These are phyloP conservation scores for Diplodia sapinea DNA, from an alignment of 2,329 filamentous ascomycete genomes.

Conservation along the genomic window DNA sequence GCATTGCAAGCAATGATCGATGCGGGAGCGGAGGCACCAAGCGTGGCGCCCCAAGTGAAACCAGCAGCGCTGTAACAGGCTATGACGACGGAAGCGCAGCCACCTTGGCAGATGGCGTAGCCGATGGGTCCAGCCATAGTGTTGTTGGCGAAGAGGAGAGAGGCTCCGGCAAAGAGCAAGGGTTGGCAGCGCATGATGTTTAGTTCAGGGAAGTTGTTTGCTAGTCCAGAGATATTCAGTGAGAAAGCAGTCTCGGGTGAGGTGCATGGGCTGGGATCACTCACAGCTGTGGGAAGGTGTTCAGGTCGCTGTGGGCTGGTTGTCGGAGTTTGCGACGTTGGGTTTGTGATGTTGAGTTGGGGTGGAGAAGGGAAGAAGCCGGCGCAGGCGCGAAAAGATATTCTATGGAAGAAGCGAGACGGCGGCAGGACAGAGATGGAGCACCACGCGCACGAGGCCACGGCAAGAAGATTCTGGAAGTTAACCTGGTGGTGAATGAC, in stretches of 20 bases:
- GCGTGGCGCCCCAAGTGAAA: constrained; percentile 50
- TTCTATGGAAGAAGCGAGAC: neutral
- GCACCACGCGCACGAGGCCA: neutral
- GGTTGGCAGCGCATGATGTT: neutral
- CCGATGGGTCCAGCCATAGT: constrained; percentile 42
- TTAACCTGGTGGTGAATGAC: neutral
- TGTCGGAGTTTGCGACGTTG: too few species aligned
- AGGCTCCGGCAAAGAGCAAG: neutral
- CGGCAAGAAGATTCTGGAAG: neutral
- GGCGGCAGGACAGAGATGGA: neutral
- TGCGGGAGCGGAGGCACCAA: constrained; percentile 49
- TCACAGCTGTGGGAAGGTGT: neutral
- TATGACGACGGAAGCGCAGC: constrained; percentile 53
- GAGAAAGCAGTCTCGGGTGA: fast-evolving
- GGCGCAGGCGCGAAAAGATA: neutral
- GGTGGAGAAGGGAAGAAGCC: neutral
- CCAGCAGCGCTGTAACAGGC: constrained; percentile 57
- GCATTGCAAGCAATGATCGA: constrained; percentile 54
- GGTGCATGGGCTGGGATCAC: neutral
- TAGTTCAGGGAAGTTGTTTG: neutral
- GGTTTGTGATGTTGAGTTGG: neutral
- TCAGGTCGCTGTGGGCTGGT: neutral
- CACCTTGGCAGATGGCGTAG: constrained; percentile 57
- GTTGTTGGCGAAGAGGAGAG: neutral
- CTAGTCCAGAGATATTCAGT: neutral